Evolutionary conservation across 129 eudicot species (phyloP).

Genomic region (Flaveria sonorensis): DNA sequence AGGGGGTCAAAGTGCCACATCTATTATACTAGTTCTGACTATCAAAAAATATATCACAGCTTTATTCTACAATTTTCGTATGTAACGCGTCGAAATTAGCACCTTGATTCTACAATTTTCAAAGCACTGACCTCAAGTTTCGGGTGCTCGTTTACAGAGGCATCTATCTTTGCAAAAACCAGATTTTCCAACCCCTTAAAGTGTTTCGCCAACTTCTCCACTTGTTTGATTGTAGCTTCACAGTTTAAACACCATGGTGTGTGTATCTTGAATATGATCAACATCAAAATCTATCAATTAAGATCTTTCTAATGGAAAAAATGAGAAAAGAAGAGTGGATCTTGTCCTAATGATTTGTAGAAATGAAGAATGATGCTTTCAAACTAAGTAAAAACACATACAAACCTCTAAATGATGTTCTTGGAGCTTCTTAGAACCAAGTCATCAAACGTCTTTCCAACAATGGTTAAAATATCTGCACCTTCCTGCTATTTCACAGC

Average conservation of each 20-base stretch:
- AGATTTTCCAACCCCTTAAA: conserved; percentile 69
- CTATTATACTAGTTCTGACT: too few species aligned
- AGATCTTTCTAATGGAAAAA: not conserved
- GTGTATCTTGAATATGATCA: conserved; percentile 55
- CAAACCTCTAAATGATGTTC: conserved; percentile 77
- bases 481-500: conserved; percentile 50
- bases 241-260: conserved; percentile 86
- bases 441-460: conserved; percentile 85
- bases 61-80: too few species aligned
- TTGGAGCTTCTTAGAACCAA: conserved; percentile 60
- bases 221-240: conserved; percentile 81
- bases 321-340: not conserved
- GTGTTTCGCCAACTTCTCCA: conserved; percentile 85
- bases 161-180: conserved; percentile 72
- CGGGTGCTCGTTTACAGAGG: conserved; percentile 75
- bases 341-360: not conserved
- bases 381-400: conserved; percentile 7
- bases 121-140: conserved; percentile 45
- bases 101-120: not conserved
- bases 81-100: too few species aligned
- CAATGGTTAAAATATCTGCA: conserved; percentile 54
- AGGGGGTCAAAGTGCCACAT: too few species aligned
- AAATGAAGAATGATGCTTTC: conserved; percentile 3
- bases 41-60: too few species aligned
- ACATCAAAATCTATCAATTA: not conserved